phyloP scores from a whole-genome alignment of 1,139 yeast species.

The Geotrichum klebahnii region DNA sequence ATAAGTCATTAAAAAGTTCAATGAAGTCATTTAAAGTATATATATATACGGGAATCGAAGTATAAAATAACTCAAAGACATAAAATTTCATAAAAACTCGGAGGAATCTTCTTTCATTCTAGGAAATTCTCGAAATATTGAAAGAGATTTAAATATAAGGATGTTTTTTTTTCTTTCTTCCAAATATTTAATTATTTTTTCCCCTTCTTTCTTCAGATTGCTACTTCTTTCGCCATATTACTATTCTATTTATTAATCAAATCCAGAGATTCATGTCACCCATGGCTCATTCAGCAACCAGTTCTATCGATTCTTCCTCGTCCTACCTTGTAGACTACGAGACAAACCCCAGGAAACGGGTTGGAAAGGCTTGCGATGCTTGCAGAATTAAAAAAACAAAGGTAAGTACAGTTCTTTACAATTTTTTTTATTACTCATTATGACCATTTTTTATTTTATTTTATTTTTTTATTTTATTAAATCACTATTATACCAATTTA shows the following conservation, averaged over 20 bases:
- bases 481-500: too few species aligned
- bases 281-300: neutral
- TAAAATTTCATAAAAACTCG: too few species aligned
- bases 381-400: conserved; percentile 14
- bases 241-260: neutral
- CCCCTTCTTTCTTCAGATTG: neutral
- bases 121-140: neutral
- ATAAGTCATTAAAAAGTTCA: too few species aligned
- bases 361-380: conserved; percentile 12
- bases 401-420: neutral
- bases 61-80: too few species aligned
- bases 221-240: neutral
- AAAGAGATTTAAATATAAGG: neutral
- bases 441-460: neutral
- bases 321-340: conserved; percentile 5
- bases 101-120: too few species aligned
- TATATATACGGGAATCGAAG: too few species aligned
- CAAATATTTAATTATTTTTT: neutral
- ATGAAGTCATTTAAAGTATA: too few species aligned
- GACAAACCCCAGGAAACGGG: conserved; percentile 2
- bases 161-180: neutral
- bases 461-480: neutral
- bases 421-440: neutral
- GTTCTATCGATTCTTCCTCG: neutral
- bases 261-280: neutral